Evolutionary conservation across 805 yeast species (phyloP), one percentile per base, ranked within the genome.

Genomic region (Yamadazyma endophytica): DNA sequence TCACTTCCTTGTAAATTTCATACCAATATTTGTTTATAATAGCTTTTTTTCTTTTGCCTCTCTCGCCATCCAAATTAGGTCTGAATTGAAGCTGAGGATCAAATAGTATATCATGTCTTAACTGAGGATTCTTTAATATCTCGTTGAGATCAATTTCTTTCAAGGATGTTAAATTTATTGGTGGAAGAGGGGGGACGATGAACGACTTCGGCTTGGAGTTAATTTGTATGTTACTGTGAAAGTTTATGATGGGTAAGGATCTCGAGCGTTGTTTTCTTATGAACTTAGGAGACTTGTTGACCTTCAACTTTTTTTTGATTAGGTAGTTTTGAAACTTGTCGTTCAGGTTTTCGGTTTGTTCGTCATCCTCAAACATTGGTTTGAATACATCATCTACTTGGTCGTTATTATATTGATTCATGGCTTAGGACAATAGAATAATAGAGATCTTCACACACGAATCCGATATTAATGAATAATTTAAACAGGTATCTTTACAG

Each of bases 31-130:
- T 78, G 51, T 86, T 95, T 29, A 87, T 81, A 26, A 81, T 68
- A 35, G 70, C 56, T 58, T 77, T 80, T 69, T 88, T 86, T 33
- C 88, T 71, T 37, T 78, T 71, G 17, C 95, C 95, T 31, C 96
- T 67, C 58, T 89, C 97, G 31, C 95, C 95, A 54, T 85, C 96
- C 43, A 88, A 64, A 50, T 86, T 85, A 17, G 95, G 95, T 53
- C 97, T 74, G 56, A 89, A 86, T 62, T 88, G 96, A 37, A 89
- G 66, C 50, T 84, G 85, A 12, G 96, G 94, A 61, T 89, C 96
- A 52, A 89, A 89, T 9, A 87, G 69, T 32, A 90, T 85, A 54
- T 90, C 97, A 56, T 89, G 97, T 42, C 97, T 74, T 35, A 89
- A 65, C 54, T 87, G 96, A 3, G 96, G 96, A 58, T 89, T 89